Evolutionary conservation across 306 rosid genomes (phyloP), one percentile per base, ranked within the genome.

Genomic region (Ziziphus jujuba): DNA sequence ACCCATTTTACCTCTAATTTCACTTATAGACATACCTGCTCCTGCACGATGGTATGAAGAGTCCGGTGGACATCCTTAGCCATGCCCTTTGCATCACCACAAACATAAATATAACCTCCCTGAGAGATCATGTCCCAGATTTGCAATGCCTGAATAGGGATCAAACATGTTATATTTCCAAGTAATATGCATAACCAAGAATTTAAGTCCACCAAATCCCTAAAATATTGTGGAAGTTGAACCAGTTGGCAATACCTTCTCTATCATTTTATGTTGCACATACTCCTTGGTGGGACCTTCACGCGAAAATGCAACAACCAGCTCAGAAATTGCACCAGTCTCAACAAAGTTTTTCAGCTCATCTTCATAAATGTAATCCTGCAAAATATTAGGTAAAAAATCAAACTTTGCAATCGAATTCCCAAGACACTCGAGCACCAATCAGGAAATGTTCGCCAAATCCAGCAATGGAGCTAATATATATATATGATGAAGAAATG

Each of bases 21-120:
- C 56, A 22, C 31, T 21, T 56, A 24, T 5, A 12, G 31, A 19
- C 38, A 43, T 59, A 88, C 97, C 93, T 88, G 87, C 79, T 86
- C 74, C 65, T 86, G 89, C 72, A 86, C 96, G 45, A 91, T 74
- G 56, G 86, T 77, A 76, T 88, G 97, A 80, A 88, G 84, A 59
- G 88, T 78, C 44, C 93, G 92, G 66, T 91, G 97, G 67, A 91
- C 97, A 70, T 91, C 97, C 65, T 84, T 81, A 47, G 97, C 97
- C 97, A 91, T 91, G 47, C 96, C 97, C 85, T 91, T 91, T 63
- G 97, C 97, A 78, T 91, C 97, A 74, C 97, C 97, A 83, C 97
- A 91, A 70, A 91, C 97, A 43, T 91, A 91, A 67, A 91, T 79
- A 73, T 91, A 91, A 28, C 80, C 97, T 34, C 93, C 97, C 71